These are phyloP conservation scores for Maudiozyma turicensis DNA, from an alignment of 805 yeast species.

Conservation along the genomic window DNA sequence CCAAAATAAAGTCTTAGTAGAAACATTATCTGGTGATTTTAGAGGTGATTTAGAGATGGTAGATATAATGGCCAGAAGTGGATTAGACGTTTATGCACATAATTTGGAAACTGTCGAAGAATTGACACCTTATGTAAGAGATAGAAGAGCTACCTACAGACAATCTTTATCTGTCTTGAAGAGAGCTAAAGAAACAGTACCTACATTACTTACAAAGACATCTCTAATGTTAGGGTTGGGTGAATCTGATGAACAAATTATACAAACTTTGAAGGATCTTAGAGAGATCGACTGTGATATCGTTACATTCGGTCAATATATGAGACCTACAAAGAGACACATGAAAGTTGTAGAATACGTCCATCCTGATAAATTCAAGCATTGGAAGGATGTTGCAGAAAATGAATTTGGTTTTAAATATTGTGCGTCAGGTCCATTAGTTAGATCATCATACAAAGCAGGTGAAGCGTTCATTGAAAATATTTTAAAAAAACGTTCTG, in stretches of 20 bases:
- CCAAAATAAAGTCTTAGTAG: conserved; percentile 75
- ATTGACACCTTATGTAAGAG: conserved; percentile 89
- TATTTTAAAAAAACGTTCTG: conserved; percentile 51
- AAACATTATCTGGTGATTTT: conserved; percentile 91
- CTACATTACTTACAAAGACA: conserved; percentile 78
- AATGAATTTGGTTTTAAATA: conserved; percentile 80
- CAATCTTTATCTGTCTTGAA: conserved; percentile 73
- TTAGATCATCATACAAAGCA: conserved; percentile 93
- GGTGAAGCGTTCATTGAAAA: conserved; percentile 97
- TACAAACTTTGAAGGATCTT: conserved; percentile 65
- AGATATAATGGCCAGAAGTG: conserved; percentile 68
- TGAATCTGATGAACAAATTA: conserved; percentile 83
- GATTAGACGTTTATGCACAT: conserved; percentile 94
- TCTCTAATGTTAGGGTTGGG: conserved; percentile 96
- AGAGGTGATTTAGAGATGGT: conserved; percentile 82
- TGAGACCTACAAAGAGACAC: conserved; percentile 98
- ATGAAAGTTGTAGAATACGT: conserved; percentile 96
- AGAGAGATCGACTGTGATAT: conserved; percentile 78
- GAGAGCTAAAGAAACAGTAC: conserved; percentile 70
- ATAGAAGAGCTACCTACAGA: conserved; percentile 89
- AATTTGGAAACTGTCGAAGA: conserved; percentile 94
- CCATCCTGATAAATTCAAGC: conserved; percentile 86
- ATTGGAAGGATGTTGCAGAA: conserved; percentile 81
- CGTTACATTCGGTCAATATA: conserved; percentile 96
- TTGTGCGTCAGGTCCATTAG: conserved; percentile 96